These are phyloP conservation scores for Orobanche coerulescens DNA, from an alignment of 257 asterid genomes.

Conservation along the genomic window DNA sequence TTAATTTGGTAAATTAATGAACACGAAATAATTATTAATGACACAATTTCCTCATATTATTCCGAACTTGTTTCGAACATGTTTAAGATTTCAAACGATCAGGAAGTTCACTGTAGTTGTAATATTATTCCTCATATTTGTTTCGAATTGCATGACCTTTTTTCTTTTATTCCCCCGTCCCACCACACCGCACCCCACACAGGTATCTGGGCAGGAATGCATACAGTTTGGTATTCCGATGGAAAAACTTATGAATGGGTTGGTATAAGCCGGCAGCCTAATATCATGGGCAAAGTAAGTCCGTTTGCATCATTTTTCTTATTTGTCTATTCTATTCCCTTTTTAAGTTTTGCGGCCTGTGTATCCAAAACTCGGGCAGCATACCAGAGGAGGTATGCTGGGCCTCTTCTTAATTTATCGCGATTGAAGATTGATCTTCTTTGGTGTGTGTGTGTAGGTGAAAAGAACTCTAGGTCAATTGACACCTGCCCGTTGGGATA, in stretches of 20 bases:
- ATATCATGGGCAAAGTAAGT: slow-evolving; percentile 81
- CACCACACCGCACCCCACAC: no score
- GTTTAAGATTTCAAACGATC: not conserved
- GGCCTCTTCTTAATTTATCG: no score
- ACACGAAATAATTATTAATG: no score
- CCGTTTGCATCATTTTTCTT: slow-evolving; percentile 6
- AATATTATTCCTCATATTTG: not conserved
- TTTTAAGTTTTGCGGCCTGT: no score
- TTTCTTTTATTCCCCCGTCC: no score
- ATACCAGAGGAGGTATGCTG: no score
- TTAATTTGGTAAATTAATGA: no score
- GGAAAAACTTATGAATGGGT: no score
- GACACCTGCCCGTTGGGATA: slow-evolving; percentile 94
- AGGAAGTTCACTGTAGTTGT: not conserved
- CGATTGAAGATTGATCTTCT: no score
- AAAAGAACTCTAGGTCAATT: slow-evolving; percentile 83
- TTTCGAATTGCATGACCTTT: not conserved
- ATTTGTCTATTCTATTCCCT: not conserved
- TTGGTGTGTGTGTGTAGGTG: slow-evolving; percentile 40
- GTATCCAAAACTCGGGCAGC: no score
- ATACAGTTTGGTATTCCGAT: slow-evolving; percentile 78
- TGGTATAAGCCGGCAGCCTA: slow-evolving; percentile 93
- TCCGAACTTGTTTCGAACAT: no score
- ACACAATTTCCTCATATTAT: no score
- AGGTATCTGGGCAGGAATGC: slow-evolving; percentile 99